Evolutionary conservation across 202 grass and related monocot species (phyloP), one percentile per base, ranked within the genome.

Genomic region (Brachypodium distachyon): DNA sequence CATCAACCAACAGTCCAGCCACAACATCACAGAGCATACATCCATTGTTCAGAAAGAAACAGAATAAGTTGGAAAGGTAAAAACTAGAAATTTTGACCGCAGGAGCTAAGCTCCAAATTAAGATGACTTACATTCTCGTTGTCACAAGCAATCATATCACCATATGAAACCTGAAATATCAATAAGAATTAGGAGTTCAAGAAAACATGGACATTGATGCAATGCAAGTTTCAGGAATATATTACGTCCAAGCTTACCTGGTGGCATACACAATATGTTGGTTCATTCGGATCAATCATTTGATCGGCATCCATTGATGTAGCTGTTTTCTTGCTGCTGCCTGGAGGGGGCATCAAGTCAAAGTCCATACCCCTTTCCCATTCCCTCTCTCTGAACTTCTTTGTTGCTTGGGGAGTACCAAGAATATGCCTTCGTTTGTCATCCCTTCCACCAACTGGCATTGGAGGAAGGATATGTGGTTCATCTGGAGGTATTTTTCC

Each of bases 91-190:
- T 52, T 66, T 56, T 36, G 19, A 61, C 74, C 12, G 37, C 19
- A 56, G 26, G 19, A 41, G 32, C 23, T 39, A 51, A 80, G 71
- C 38, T 55, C 28, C 17, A 70, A 74, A 61, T 22, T 10, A 86
- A 17, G 52, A 64, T 4, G 22, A 90, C 95, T 94, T 94, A 98
- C 95, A 81, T 85, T 98, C 31, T 98, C 95, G 82, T 95, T 98
- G 74, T 98, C 95, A 54, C 95, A 98, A 21, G 95, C 95, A 70
- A 98, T 95, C 95, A 95, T 98, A 77, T 98, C 95, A 61, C 95
- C 95, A 85, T 90, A 98, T 34, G 95, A 98, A 67, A 98, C 67
- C 95, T 95, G 87, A 78, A 86, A 84, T 37, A 40, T 49, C 25
- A 88, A 86, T 26, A 70, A 38, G 2, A 22, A 83, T 37, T 43